These are phyloP conservation scores for Hymenoscyphus repandus DNA, from an alignment of 2,329 filamentous ascomycete species.

Conservation along the genomic window DNA sequence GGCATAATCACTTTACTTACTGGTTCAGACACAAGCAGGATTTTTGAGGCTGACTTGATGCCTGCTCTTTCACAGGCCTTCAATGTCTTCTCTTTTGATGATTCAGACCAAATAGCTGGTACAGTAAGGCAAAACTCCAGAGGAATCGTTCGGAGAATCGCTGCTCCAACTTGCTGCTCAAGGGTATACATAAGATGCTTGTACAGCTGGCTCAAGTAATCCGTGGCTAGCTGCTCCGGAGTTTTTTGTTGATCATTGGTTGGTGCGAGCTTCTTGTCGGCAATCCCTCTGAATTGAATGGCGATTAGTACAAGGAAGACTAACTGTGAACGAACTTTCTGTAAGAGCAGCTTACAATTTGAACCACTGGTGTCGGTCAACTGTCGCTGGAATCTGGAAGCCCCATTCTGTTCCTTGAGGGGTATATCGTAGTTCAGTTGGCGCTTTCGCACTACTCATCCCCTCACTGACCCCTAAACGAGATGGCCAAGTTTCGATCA, in stretches of 20 bases:
- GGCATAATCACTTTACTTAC: neutral
- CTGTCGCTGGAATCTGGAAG: constrained; percentile 1
- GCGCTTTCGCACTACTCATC: constrained; percentile 12
- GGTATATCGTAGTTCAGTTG: constrained; percentile 12
- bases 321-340: no score
- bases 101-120: constrained; percentile 12
- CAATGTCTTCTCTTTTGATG: constrained; percentile 11
- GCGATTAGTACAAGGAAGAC: no score
- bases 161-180: constrained; percentile 4
- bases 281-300: no score
- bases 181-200: constrained; percentile 2
- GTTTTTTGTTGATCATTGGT: neutral
- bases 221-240: neutral
- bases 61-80: neutral
- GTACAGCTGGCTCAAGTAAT: neutral
- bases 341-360: constrained; percentile 4
- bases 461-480: constrained; percentile 5
- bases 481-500: constrained; percentile 12
- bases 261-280: no score
- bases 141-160: neutral
- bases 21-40: constrained; percentile 7
- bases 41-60: neutral
- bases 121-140: constrained; percentile 6
- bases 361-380: constrained; percentile 7
- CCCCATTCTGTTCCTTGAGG: constrained; percentile 8